Base-by-base conservation (phyloP, 169 alveolate genomes). In the Perkinsus marinus region DNA sequence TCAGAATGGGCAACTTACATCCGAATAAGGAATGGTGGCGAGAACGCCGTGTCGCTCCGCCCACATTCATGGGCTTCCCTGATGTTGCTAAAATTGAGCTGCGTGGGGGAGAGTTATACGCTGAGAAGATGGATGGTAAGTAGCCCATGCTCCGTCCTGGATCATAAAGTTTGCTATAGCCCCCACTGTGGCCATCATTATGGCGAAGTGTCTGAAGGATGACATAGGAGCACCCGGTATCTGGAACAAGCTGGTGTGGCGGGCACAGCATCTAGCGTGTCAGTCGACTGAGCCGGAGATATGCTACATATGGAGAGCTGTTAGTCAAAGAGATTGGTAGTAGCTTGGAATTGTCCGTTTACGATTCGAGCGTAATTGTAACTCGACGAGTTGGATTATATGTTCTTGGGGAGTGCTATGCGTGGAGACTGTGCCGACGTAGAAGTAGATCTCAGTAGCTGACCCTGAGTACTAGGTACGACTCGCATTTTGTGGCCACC, bases 21-120 rank as follows among this genome's bases (percentile, higher is more conserved):
- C 91, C 68, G 57, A 43, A 89, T 6, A 89, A 89, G 57, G 91
- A 89, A 43, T 89, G 91, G 91, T 89, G 91, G 91, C 91, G 91
- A 10, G 91, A 89, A 47, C 46, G 91, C 37, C 36, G 91, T 17
- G 39, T 89, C 43, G 91, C 91, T 22, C 91, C 91, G n/a, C 68
- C 91, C 37, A 89, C 91, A 0, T 89, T 89, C 91, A 89, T 89
- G 91, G 91, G 91, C 22, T 89, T 89, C 16, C 91, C 91, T 9
- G 91, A 89, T 38, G 57, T 89, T 7, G 26, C 68, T 34, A 89
- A 89, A n/a, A 19, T n/a, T 43, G 91, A 9, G 10, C 34, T 89
- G 91, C 46, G 91, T 0, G 91, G 91, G 37, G 91, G 91, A 0
- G 39, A 43, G 3, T 38, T 89, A n/a, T 89, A 89, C 46, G 39